phyloP scores from a whole-genome alignment of 148 eudicot species.

The Silene uniflora region DNA sequence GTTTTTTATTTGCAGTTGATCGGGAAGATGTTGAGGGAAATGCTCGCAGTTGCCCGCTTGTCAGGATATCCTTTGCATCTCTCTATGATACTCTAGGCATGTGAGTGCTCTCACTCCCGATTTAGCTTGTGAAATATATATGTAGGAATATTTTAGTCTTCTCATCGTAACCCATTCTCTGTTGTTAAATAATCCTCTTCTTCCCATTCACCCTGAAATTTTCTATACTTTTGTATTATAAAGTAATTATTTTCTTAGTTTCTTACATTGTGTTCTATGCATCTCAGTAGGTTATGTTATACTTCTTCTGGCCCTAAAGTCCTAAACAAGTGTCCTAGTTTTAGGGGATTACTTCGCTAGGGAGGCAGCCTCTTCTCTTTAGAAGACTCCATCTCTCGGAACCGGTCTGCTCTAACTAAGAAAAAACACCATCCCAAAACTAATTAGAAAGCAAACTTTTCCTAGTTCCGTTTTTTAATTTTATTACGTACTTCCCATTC shows the following conservation, averaged over 20 bases:
- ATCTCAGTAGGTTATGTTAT: not conserved
- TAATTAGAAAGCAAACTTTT: too few species aligned
- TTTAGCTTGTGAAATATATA: not conserved
- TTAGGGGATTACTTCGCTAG: too few species aligned
- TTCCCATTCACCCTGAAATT: not conserved
- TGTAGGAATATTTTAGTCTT: not conserved
- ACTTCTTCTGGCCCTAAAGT: too few species aligned
- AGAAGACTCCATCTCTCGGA: too few species aligned
- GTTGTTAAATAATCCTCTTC: not conserved
- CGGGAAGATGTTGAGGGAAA: constrained; percentile 70
- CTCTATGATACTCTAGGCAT: constrained; percentile 91
- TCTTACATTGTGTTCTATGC: not conserved
- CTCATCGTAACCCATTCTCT: not conserved
- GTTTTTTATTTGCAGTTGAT: constrained; percentile 66
- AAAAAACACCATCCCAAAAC: too few species aligned
- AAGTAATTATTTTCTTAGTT: not conserved
- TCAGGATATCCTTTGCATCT: constrained; percentile 81
- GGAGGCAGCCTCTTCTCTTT: too few species aligned
- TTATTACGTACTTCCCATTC: too few species aligned
- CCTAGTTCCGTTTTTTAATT: too few species aligned
- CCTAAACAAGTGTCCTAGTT: not conserved
- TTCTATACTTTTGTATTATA: not conserved
- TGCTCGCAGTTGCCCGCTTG: constrained; percentile 60
- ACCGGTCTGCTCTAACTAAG: too few species aligned
- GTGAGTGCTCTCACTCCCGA: constrained; percentile 42